Base-by-base conservation (phyloP, 352 stramenopile genomes). In the Phytophthora gonapodyides region DNA sequence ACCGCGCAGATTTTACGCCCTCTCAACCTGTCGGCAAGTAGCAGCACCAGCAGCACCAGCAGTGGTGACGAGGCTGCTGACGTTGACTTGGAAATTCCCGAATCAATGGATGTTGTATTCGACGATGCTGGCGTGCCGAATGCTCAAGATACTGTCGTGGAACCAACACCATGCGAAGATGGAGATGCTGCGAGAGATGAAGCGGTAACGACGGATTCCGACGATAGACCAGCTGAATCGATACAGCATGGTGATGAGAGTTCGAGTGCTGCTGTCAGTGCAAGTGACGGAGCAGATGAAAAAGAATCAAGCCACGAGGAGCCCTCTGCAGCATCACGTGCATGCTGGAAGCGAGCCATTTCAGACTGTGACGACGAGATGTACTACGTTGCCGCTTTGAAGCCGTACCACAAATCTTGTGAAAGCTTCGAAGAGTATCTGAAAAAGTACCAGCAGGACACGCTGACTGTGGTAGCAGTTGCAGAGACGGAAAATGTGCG, bases 351-450 rank as follows among this genome's bases (percentile, higher is more conserved):
- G 11, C 43, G 43, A 15, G 9, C 3, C 7, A 37, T 24, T 9
- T 24, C 21, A 24, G 21, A 24, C 21, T 24, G 21, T 24, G 21
- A 50, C 43, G 19, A 13, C 33, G 16, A 41, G 15, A 13, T 57
- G 9, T 30, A 46, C 15, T 47, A n/a, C 5, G 36, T 46, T 6
- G 8, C 12, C 4, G 12, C 10, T 38, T 19, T 43, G 9, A 48
- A 49, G 21, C 31, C 6, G 5, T 40, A n/a, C 17, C 31, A 59
- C 17, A 59, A 49, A n/a, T 31, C 2, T 7, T 57, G 37, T 36
- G n/a, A 30, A 12, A 44, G 11, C 5, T 57, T 57, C 27, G 36
- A 57, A 13, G 5, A 10, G 13, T 50, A 49, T 13, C 12, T 61
- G 21, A 33, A 33, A 7, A 40, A 19, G 19, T 56, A 62, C 16